Conservation (phyloP, 2,329 filamentous ascomycete species). For the Aspergillus sp. region DNA sequence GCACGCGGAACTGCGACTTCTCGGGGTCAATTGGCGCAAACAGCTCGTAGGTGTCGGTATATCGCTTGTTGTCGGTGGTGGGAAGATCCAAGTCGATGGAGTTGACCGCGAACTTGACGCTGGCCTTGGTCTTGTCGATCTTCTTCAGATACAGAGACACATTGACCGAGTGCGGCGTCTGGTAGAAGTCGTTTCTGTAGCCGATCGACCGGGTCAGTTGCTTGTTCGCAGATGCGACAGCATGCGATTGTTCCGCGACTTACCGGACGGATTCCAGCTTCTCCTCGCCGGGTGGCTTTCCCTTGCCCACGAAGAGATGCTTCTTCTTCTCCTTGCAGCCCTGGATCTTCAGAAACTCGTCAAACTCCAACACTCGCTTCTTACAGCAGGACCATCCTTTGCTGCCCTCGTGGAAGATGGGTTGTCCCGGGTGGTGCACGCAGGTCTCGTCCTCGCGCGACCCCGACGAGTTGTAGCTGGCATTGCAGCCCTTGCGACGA, state of each 20-base stretch:
- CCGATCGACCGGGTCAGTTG: background rate
- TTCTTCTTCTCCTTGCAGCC: conserved; percentile 79
- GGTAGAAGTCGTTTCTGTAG: conserved; percentile 83
- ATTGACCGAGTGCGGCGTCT: conserved; percentile 80
- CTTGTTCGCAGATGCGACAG: background rate
- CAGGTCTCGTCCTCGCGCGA: conserved; percentile 71
- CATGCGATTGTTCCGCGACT: conserved; percentile 20
- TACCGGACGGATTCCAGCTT: conserved; percentile 74
- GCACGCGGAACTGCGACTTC: conserved; percentile 73
- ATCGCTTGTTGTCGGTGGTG: conserved; percentile 85
- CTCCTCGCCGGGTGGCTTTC: conserved; percentile 69
- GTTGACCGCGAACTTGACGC: conserved; percentile 64
- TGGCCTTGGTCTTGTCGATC: conserved; percentile 78
- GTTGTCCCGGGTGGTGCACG: conserved; percentile 81
- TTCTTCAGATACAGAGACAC: conserved; percentile 96
- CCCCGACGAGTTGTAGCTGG: conserved; percentile 58
- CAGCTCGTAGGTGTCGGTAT: conserved; percentile 68
- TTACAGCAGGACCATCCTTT: conserved; percentile 99
- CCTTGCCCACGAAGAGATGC: conserved; percentile 79
- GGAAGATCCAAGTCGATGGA: conserved; percentile 73
- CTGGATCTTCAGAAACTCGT: conserved; percentile 94
- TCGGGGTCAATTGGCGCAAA: conserved; percentile 73
- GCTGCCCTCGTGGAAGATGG: conserved; percentile 96
- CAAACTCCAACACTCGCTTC: conserved; percentile 89
- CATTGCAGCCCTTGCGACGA: conserved; percentile 71